Conservation (phyloP, 2,329 filamentous ascomycete species). For the Lachnellula hyalina region DNA sequence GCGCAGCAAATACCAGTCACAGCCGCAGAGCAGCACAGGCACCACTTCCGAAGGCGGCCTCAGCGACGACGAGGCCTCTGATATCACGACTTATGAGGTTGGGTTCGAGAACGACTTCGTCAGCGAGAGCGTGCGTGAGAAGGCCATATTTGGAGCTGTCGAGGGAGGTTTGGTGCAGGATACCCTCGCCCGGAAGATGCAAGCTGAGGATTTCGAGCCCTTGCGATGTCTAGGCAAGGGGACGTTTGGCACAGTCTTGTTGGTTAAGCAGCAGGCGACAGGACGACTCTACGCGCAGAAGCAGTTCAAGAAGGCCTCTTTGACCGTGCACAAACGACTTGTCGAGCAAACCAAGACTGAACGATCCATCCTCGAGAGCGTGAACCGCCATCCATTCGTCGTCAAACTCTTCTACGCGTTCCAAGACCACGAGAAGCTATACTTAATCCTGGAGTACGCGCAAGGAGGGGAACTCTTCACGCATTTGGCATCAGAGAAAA, state of each 20-base stretch:
- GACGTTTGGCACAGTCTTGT: slow-evolving; percentile 87
- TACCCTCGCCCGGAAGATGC: slow-evolving; percentile 67
- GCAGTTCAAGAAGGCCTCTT: slow-evolving; percentile 94
- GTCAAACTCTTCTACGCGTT: slow-evolving; percentile 98
- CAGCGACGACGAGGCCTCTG: slow-evolving; percentile 60
- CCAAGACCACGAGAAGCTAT: slow-evolving; percentile 95
- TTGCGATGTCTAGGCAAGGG: slow-evolving; percentile 93
- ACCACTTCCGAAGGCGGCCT: slow-evolving; percentile 31
- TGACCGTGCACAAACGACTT: slow-evolving; percentile 92
- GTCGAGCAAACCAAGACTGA: slow-evolving; percentile 98
- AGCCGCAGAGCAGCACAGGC: slow-evolving; percentile 45
- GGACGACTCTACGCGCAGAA: slow-evolving; percentile 95
- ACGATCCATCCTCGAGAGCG: slow-evolving; percentile 86
- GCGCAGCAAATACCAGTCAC: slow-evolving; percentile 49
- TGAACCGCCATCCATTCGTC: slow-evolving; percentile 95
- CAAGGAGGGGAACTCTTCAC: slow-evolving; percentile 95
- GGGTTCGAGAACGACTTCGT: slow-evolving; percentile 79
- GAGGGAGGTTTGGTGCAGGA: slow-evolving; percentile 51
- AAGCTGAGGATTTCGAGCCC: slow-evolving; percentile 81
- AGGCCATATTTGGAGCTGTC: slow-evolving; percentile 37
- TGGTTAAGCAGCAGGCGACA: slow-evolving; percentile 84
- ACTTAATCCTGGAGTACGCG: slow-evolving; percentile 95
- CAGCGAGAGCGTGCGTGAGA: slow-evolving; percentile 53
- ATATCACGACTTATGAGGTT: slow-evolving; percentile 80
- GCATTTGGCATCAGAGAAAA: slow-evolving; percentile 88